Conservation (phyloP, 371 early-diverging fungal species). For the Syncephalastrum sp. region DNA sequence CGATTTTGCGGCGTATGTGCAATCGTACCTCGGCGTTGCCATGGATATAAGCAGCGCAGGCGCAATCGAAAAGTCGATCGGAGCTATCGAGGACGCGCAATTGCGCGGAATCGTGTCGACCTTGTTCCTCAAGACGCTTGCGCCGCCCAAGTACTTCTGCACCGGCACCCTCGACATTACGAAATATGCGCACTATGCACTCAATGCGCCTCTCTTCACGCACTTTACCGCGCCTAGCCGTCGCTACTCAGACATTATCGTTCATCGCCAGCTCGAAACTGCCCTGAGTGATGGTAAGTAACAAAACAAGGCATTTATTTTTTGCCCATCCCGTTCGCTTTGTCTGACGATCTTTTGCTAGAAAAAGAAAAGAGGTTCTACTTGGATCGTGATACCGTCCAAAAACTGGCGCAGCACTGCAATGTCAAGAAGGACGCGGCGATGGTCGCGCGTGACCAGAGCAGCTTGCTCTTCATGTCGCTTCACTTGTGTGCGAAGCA, state of each 20-base stretch:
- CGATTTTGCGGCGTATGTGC: constrained; percentile 56
- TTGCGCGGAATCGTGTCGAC: constrained; percentile 58
- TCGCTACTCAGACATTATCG: constrained; percentile 93
- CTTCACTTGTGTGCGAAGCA: constrained; percentile 45
- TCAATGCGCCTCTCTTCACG: constrained; percentile 77
- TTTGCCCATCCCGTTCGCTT: constrained; percentile 6
- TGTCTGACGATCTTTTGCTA: constrained; percentile 1
- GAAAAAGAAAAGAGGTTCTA: constrained; percentile 54
- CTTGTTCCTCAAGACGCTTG: constrained; percentile 71
- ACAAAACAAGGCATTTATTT: not conserved
- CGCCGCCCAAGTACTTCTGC: constrained; percentile 87
- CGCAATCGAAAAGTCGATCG: constrained; percentile 66
- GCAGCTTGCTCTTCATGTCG: constrained; percentile 63
- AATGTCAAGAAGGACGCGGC: constrained; percentile 74
- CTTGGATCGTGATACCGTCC: constrained; percentile 45
- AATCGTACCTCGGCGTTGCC: constrained; percentile 46
- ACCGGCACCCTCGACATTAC: constrained; percentile 71
- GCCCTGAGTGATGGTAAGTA: constrained; percentile 24
- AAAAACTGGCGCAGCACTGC: constrained; percentile 66
- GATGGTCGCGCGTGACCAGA: constrained; percentile 72
- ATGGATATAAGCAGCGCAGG: constrained; percentile 49
- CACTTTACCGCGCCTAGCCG: constrained; percentile 95
- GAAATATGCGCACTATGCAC: constrained; percentile 73
- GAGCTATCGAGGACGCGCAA: constrained; percentile 53
- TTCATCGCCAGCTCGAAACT: constrained; percentile 76